Evolutionary conservation across 345 rosid genomes (phyloP).

Genomic region (Populus ilicifolia): DNA sequence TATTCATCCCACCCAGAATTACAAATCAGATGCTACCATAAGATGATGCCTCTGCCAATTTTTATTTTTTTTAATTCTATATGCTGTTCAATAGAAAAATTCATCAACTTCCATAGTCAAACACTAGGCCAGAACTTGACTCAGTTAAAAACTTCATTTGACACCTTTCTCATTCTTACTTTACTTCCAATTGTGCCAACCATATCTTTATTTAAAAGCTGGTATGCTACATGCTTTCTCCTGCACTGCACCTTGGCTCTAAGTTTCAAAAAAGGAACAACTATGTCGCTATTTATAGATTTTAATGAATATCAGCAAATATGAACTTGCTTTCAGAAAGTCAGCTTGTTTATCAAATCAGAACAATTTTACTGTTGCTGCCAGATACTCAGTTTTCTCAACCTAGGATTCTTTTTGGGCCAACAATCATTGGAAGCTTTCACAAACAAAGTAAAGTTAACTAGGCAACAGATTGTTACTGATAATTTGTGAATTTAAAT

Average conservation of each 20-base stretch:
- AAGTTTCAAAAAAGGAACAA: too few species aligned
- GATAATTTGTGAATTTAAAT: slow-evolving; percentile 7
- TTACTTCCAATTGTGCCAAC: not conserved
- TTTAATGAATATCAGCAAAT: too few species aligned
- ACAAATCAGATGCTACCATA: not conserved
- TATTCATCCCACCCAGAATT: not conserved
- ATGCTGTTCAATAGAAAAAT: not conserved
- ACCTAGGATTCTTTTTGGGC: too few species aligned
- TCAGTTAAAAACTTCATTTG: not conserved
- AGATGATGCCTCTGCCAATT: not conserved
- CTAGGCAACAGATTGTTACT: not conserved
- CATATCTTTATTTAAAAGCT: not conserved
- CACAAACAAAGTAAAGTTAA: too few species aligned
- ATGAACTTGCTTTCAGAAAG: too few species aligned
- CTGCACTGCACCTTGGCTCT: too few species aligned
- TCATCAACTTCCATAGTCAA: not conserved
- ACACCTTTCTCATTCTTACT: not conserved
- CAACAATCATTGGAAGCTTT: too few species aligned
- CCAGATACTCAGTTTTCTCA: too few species aligned
- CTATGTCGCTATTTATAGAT: too few species aligned
- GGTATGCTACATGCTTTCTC: too few species aligned
- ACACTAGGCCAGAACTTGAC: not conserved
- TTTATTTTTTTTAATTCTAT: not conserved
- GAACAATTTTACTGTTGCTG: too few species aligned
- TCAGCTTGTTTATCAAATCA: too few species aligned